Evolutionary conservation across 495 filamentous ascomycete species (phyloP).

Genomic region (Antarctomyces pellizariae): DNA sequence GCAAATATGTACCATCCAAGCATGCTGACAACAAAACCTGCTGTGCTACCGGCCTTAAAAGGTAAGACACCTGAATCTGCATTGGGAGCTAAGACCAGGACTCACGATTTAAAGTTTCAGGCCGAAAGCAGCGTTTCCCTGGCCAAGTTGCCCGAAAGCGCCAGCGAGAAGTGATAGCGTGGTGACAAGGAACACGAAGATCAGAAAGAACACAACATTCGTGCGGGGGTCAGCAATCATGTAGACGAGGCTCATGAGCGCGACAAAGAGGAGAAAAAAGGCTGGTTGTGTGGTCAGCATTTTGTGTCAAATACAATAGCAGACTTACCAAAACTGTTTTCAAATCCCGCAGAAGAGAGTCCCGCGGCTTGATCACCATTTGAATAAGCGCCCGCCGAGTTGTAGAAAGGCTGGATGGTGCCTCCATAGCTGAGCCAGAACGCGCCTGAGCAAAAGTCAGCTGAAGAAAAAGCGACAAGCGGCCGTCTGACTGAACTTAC

Average conservation of each 20-base stretch:
- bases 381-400: slow-evolving; percentile 19
- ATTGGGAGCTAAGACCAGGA: too few relatives aligned
- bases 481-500: too few relatives aligned
- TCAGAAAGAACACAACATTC: slow-evolving; percentile 1
- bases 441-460: too few relatives aligned
- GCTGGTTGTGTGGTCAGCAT: slow-evolving; percentile 8
- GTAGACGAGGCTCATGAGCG: slow-evolving; percentile 2
- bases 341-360: slow-evolving; percentile 17
- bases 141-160: not conserved
- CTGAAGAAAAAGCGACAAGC: too few relatives aligned
- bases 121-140: not conserved
- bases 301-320: too few relatives aligned
- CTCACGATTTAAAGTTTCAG: slow-evolving; percentile 1
- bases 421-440: slow-evolving; percentile 33
- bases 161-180: not conserved
- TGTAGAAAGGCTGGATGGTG: slow-evolving; percentile 33
- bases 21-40: slow-evolving; percentile 29
- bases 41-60: slow-evolving; percentile 22
- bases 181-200: not conserved
- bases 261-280: slow-evolving; percentile 3
- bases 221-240: slow-evolving; percentile 2
- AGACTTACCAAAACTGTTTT: slow-evolving; percentile 19
- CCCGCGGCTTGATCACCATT: slow-evolving; percentile 15
- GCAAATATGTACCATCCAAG: slow-evolving; percentile 43
- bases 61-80: too few relatives aligned